Base-by-base conservation (phyloP, 2,329 filamentous ascomycete species). In the Sclerotinia glacialis region DNA sequence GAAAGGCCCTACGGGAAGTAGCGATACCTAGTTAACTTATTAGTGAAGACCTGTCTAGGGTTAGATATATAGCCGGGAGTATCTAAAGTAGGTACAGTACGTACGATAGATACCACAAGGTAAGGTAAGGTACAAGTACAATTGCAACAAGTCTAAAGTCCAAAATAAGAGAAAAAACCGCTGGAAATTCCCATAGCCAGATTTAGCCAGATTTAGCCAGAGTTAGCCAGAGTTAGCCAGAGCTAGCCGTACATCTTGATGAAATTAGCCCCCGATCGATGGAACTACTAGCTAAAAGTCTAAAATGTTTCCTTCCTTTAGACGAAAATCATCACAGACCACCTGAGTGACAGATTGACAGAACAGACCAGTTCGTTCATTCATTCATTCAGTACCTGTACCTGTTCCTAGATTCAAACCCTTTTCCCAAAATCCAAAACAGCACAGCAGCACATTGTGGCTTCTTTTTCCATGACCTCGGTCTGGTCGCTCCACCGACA, bases 241-340 rank as follows among this genome's bases (percentile, higher is more conserved):
- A n/a, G n/a, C n/a, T 60, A 49, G 58, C 16, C 49, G 3, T 34
- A 37, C 23, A 11, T 26, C 23, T 16, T 60, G 16, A 37, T 49
- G 44, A 49, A 12, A 26, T 60, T 60, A 60, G 44, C 49, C 46
- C 58, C 58, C 31, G 58, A 44, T 60, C 37, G 58, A 34, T 54
- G 31, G 50, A 5, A 46, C 42, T 46, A 46, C 42, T 46, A 42
- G 42, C 34, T 56, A 58, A 44, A 14, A 31, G 50, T n/a, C 52
- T 37, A 60, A 46, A 60, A 60, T 16, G 42, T n/a, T 60, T 47
- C 52, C 34, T 54, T 54, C 14, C 58, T 37, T 37, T 47, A 31
- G 28, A 60, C 21, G 58, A 49, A 49, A 60, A 18, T 49, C 44
- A 60, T 49, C 58, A 60, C 58, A 60, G 58, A 60, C 56, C 56